Evolutionary conservation across 2,329 filamentous ascomycete genomes (phyloP), one percentile per base, ranked within the genome.

Genomic region (Gaeumannomyces sp.): DNA sequence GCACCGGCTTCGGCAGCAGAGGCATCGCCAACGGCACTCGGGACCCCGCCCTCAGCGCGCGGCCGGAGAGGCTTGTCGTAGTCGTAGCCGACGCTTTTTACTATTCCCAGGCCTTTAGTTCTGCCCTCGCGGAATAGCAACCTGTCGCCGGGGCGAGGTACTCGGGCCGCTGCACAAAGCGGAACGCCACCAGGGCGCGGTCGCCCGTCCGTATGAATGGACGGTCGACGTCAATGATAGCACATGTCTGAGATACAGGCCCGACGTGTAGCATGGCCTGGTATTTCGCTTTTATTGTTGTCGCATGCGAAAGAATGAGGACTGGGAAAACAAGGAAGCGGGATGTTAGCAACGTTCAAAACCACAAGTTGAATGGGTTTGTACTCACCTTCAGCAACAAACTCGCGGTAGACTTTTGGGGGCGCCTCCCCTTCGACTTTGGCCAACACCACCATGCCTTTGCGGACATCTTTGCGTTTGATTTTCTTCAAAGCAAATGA

Each of bases 231-330:
- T 97, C 95, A 72, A 99, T 96, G 73, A 99, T 97, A 14, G 93
- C 89, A 73, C 95, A 99, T 0, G 95, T 99, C 78, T 99, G 95
- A 57, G 90, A 92, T 59, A 99, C 91, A 0, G 95, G 91, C 0
- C 95, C 95, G 5, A 99, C 93, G 71, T 99, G 95, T 28, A 99
- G 83, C 93, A 98, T 99, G 0, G 95, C 95, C 79, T 99, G 95
- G 70, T 99, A 99, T 72, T 93, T 94, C 0, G 89, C 92, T 76
- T 96, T 95, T 76, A 99, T 99, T 59, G 95, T 99, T 0, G 95
- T 99, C 0, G 94, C 93, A 72, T 99, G 95, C 4, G 91, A 96
- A 8, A 99, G 83, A 69, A 99, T 98, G 28, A 99, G 83, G 1
- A 99, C 95, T 88, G 65, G 14, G n/a, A 33, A 35, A 25, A n/a